Conservation (phyloP, 306 rosid genomes). For the Vachellia pachyceras region DNA sequence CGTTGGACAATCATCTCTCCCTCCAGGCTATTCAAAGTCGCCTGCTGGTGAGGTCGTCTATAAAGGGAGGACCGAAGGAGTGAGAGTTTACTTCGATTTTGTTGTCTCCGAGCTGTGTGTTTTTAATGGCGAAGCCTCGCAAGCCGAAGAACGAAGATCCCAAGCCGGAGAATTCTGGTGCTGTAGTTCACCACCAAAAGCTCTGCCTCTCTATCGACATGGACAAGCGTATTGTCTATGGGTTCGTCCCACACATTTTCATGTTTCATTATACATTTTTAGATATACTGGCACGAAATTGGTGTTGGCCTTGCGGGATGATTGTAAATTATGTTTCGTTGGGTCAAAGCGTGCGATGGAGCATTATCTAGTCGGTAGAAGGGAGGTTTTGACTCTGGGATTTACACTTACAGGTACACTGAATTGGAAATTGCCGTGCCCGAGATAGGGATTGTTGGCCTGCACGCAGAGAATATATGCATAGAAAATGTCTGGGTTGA, state of each 20-base stretch:
- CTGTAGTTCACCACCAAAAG: conserved; percentile 91
- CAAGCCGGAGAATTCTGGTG: conserved; percentile 80
- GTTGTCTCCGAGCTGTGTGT: neutral
- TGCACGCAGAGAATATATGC: conserved; percentile 93
- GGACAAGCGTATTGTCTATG: conserved; percentile 67
- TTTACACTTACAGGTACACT: conserved; percentile 58
- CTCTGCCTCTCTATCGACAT: conserved; percentile 87
- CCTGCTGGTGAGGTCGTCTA: conserved; percentile 43
- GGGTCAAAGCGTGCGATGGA: conserved; percentile 2
- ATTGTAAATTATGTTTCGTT: conserved; percentile 26
- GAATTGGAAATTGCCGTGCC: conserved; percentile 91
- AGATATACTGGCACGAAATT: neutral
- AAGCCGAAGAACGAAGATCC: conserved; percentile 83
- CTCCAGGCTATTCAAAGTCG: neutral
- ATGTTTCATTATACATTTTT: neutral
- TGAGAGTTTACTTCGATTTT: neutral
- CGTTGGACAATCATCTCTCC: neutral
- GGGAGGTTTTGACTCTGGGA: neutral
- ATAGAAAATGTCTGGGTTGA: conserved; percentile 84
- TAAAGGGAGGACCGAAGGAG: conserved; percentile 21
- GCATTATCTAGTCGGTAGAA: neutral
- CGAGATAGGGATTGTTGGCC: conserved; percentile 88
- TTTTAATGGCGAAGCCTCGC: conserved; percentile 90
- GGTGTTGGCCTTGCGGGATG: neutral
- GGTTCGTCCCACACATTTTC: conserved; percentile 59